These are phyloP conservation scores for Furcasterigmium furcatum DNA, from an alignment of 2,329 filamentous ascomycete genomes.

Conservation along the genomic window DNA sequence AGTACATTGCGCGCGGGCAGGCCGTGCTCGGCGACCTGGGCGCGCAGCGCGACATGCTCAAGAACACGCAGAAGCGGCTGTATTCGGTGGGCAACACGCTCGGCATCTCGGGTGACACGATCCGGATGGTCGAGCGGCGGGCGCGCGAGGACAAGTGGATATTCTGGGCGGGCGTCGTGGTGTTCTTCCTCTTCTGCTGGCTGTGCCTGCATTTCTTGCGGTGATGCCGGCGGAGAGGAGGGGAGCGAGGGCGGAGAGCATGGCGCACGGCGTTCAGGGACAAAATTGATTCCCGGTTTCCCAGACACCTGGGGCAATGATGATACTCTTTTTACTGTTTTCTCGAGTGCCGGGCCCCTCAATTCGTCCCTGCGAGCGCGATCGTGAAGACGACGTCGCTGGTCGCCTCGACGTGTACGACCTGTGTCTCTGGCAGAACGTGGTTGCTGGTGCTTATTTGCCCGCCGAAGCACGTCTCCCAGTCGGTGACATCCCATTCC, in stretches of 20 bases:
- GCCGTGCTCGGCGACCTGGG: slow-evolving; percentile 86
- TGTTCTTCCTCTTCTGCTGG: slow-evolving; percentile 93
- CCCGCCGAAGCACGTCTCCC: slow-evolving; percentile 74
- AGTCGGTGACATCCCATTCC: slow-evolving; percentile 86
- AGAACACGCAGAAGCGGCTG: slow-evolving; percentile 85
- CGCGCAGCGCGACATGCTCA: slow-evolving; percentile 89
- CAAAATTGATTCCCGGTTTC: background rate
- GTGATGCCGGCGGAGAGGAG: slow-evolving; percentile 32
- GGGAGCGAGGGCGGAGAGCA: background rate
- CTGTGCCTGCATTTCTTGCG: slow-evolving; percentile 81
- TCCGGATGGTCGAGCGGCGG: slow-evolving; percentile 90
- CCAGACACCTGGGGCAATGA: background rate
- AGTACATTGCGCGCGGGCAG: slow-evolving; percentile 88
- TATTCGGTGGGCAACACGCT: slow-evolving; percentile 94
- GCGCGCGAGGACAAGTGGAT: slow-evolving; percentile 98
- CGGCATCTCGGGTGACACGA: slow-evolving; percentile 91
- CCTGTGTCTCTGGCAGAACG: slow-evolving; percentile 53
- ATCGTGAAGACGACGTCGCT: slow-evolving; percentile 72
- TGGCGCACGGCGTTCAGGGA: slow-evolving; percentile 9
- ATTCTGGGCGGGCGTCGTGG: slow-evolving; percentile 79
- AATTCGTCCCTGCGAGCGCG: slow-evolving; percentile 42
- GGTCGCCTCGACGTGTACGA: slow-evolving; percentile 60
- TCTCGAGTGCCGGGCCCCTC: slow-evolving; percentile 2
- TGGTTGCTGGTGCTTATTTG: slow-evolving; percentile 80
- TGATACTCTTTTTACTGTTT: background rate